Percentiles rank a stretch among this genome's conserved stretches.
These are phyloP conservation scores for Hydrangea macrophylla DNA, from an alignment of 148 eudicot species.

Conservation along the genomic window DNA sequence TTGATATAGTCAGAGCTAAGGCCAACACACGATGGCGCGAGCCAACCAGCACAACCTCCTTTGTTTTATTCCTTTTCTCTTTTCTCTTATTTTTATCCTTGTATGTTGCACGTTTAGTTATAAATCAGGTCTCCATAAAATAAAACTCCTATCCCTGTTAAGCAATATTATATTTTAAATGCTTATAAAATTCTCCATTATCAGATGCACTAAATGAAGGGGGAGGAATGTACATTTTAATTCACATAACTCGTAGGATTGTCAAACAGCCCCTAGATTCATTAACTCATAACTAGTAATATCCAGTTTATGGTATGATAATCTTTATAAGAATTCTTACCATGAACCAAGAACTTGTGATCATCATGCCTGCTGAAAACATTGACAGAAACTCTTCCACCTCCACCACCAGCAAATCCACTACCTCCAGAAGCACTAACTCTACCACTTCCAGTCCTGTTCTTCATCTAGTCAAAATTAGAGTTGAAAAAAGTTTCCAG, in stretches of 20 bases:
- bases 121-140: background rate
- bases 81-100: too few species aligned
- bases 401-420: constrained; percentile 98
- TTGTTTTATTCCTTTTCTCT: too few species aligned
- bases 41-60: too few species aligned
- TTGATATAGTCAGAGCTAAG: too few species aligned
- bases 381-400: constrained; percentile 80
- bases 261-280: too few species aligned
- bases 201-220: background rate
- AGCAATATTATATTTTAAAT: background rate
- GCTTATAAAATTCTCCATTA: background rate
- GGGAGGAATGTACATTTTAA: background rate
- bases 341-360: constrained; percentile 59
- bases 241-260: background rate
- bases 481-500: constrained; percentile 3
- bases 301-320: background rate
- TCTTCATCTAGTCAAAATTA: constrained; percentile 20
- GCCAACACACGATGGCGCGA: too few species aligned
- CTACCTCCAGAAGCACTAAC: constrained; percentile 84
- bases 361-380: constrained; percentile 75
- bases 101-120: background rate
- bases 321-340: constrained; percentile 32
- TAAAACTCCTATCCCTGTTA: background rate
- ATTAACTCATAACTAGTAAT: background rate
- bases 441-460: constrained; percentile 81